Percentiles rank a stretch among this genome's conserved stretches.
Conservation (phyloP, 225 moss, liverwort and hornwort species). For the Sphagnum contortum region DNA sequence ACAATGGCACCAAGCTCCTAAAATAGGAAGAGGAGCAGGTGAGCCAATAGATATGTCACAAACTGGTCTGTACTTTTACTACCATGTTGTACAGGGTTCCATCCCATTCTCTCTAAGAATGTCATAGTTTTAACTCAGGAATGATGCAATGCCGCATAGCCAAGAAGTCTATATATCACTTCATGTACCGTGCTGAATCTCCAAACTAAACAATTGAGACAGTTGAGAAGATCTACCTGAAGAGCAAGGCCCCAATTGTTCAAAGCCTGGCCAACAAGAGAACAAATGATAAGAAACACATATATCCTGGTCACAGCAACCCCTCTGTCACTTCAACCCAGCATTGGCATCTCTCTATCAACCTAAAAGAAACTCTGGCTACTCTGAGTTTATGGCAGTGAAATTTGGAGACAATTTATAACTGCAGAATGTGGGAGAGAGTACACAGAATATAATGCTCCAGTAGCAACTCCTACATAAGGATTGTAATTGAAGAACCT, state of each 20-base stretch:
- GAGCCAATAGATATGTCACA: neutral
- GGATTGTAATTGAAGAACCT: slow-evolving; percentile 31
- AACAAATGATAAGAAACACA: neutral
- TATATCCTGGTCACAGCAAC: neutral
- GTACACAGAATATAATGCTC: slow-evolving; percentile 7
- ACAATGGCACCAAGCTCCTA: slow-evolving; percentile 99
- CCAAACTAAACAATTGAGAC: too few species aligned
- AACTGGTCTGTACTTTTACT: neutral
- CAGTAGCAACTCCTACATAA: neutral
- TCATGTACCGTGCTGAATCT: too few species aligned
- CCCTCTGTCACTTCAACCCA: neutral
- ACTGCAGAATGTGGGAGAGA: slow-evolving; percentile 16
- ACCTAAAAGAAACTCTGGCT: neutral
- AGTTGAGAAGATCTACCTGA: slow-evolving; percentile 37
- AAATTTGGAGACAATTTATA: neutral
- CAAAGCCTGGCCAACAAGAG: slow-evolving; percentile 58
- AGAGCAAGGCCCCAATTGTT: slow-evolving; percentile 99
- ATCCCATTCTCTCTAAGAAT: neutral
- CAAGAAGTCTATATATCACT: too few species aligned
- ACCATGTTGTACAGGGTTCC: neutral
- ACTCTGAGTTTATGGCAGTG: neutral
- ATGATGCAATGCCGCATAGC: slow-evolving; percentile 1
- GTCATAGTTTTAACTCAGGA: neutral
- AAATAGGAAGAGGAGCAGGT: slow-evolving; percentile 6
- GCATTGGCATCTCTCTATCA: neutral